Evolutionary conservation across 331 rosid genomes (phyloP).

Genomic region (Prunus yedoensis): DNA sequence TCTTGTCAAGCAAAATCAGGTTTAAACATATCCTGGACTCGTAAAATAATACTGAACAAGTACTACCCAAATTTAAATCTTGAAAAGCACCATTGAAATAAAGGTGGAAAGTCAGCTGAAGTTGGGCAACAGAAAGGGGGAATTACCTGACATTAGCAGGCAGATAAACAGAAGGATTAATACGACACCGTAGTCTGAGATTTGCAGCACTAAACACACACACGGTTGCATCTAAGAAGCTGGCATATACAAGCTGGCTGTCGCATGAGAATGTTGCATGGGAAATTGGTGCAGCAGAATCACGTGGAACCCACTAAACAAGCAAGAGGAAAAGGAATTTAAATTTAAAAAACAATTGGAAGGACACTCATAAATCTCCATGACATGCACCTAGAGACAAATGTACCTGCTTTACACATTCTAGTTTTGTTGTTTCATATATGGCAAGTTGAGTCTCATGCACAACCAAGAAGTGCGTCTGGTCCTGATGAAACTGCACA

Average conservation of each 20-base stretch:
- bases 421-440: constrained; percentile 74
- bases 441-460: constrained; percentile 92
- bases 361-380: not conserved
- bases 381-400: not conserved
- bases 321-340: not conserved
- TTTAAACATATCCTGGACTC: not conserved
- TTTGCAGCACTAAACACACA: constrained; percentile 69
- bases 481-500: constrained; percentile 93
- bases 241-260: constrained; percentile 82
- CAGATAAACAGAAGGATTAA: constrained; percentile 74
- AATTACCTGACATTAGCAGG: constrained; percentile 70
- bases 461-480: constrained; percentile 71
- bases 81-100: not conserved
- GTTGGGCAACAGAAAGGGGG: constrained; percentile 4
- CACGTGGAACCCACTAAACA: constrained; percentile 64
- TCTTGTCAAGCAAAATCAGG: not conserved
- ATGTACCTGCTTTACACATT: constrained; percentile 72
- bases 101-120: not conserved
- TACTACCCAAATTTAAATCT: not conserved
- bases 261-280: constrained; percentile 91
- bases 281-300: constrained; percentile 82
- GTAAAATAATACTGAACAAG: not conserved
- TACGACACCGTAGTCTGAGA: constrained; percentile 76
- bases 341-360: not conserved
- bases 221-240: constrained; percentile 72